Base-by-base conservation (phyloP, 495 filamentous ascomycete genomes). In the Tuber microsphaerosporum region DNA sequence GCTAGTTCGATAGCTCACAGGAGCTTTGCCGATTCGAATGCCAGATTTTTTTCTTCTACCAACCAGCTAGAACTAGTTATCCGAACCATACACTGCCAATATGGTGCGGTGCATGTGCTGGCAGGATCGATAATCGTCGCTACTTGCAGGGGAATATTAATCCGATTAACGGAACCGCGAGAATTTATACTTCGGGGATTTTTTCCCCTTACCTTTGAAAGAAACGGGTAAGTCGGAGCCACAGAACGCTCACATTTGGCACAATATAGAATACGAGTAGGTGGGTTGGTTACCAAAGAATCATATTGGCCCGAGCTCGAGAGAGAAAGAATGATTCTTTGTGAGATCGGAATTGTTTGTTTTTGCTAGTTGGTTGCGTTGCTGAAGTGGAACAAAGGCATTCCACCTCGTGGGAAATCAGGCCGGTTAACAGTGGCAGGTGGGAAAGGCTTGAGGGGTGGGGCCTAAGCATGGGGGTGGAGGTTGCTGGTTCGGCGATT, bases 401-500 rank as follows among this genome's bases (percentile, higher is more conserved):
- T 75, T 72, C 71, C 75, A 77, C n/a, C n/a, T 77, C 72, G 71
- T 72, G 34, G 73, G 73, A 43, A 44, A 31, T 26, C 72, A 45
- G 72, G 71, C 68, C 22, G 20, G 61, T 68, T 51, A 31, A 70
- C 75, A 56, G 65, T 12, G 42, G 42, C 42, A 12, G 75, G 73
- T 41, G 48, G 34, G 65, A 48, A 71, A 76, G 34, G 61, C 41
- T 71, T 73, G 72, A 14, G 46, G 45, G 44, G 70, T n/a, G 46
- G 74, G 26, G 71, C 75, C 75, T 75, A 76, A 79, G 72, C 73
- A 78, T 78, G 37, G 73, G 61, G 42, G 43, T 73, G 70, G 61
- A 22, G 65, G 71, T 44, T 16, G 42, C 71, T 14, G 56, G 43
- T 78, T 46, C 77, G 72, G 72, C 45, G 72, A 79, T 77, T 76